Evolutionary conservation across 495 filamentous ascomycete genomes (phyloP), one percentile per base, ranked within the genome.

Genomic region (Hypoxylon intermedium): DNA sequence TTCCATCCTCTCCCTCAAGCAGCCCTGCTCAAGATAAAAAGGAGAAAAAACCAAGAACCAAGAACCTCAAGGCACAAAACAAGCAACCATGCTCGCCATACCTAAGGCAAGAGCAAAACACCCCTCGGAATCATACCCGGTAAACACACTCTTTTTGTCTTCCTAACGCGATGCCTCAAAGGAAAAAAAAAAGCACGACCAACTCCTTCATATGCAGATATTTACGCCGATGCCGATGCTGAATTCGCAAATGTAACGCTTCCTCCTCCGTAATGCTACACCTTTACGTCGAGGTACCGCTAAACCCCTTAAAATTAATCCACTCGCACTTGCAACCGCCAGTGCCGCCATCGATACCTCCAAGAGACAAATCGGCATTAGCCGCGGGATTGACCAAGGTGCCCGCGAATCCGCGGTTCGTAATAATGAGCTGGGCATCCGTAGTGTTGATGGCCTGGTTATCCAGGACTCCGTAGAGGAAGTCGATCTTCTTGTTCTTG

Each of bases 321-420:
- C 89, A 95, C 67, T 82, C 74, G 65, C 91, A 95, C 53, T 62
- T 72, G 75, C 91, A 95, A 0, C 89, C 90, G 6, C 90, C 89
- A 2, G 75, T 82, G 6, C 89, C 89, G 0, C 87, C 87, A 77
- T 92, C 87, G 58, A 86, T 78, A 2, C 86, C 84, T 0, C 84
- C 82, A 62, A 79, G 76, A 28, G 69, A 63, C 3, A 67, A 54
- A 61, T 80, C 62, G 5, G 83, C 80, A 61, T 89, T 87, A 9
- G 41, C 13, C 9, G 26, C 44, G 34, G 48, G 40, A 20, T 68
- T 68, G 9, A 94, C 71, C 46, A 87, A 51, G 0, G 66, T 76
- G 1, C 86, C 92, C 9, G 82, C 84, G 43, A 83, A 84, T 0
- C 57, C 74, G 34, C 89, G 79, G 48, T 86, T 67, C 56, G 90